These are phyloP conservation scores for Hyaloscypha finlandica DNA, from an alignment of 495 filamentous ascomycete species.

Conservation along the genomic window DNA sequence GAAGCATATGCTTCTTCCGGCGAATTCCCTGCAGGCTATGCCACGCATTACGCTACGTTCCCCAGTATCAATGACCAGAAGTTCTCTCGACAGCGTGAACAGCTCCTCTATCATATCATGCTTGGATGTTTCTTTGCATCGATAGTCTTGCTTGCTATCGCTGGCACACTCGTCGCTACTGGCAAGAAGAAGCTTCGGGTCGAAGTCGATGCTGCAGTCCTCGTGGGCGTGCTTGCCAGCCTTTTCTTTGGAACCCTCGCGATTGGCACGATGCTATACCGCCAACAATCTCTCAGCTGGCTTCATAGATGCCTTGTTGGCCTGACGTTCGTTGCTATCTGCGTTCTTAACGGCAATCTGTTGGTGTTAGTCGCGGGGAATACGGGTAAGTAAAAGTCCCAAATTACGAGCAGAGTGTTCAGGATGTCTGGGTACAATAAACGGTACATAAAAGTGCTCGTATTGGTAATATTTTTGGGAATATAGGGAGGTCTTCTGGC, in stretches of 20 bases:
- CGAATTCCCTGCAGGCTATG: conserved; percentile 44
- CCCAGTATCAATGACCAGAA: conserved; percentile 43
- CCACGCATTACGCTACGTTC: conserved; percentile 45
- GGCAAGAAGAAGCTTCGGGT: conserved; percentile 52
- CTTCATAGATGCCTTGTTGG: conserved; percentile 45
- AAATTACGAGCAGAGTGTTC: neutral
- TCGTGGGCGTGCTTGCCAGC: conserved; percentile 56
- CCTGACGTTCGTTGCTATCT: conserved; percentile 46
- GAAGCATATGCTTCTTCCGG: conserved; percentile 29
- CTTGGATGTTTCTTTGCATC: conserved; percentile 47
- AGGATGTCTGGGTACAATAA: neutral
- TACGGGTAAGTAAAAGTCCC: neutral
- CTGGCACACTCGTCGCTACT: conserved; percentile 53
- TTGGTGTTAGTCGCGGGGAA: conserved; percentile 49
- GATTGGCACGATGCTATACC: conserved; percentile 50
- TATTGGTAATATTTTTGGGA: neutral
- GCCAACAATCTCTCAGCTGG: conserved; percentile 43
- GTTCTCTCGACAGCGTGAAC: conserved; percentile 44
- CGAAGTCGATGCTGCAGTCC: conserved; percentile 62
- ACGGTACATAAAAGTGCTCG: neutral
- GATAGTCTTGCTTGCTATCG: conserved; percentile 54
- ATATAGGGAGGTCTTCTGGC: neutral
- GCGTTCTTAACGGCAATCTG: conserved; percentile 52
- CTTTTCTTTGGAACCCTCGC: conserved; percentile 56
- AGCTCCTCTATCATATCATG: conserved; percentile 45